A percentile compares a stretch with the other conserved stretches of the same genome.
These are phyloP conservation scores for Cordyceps fumosorosea DNA, from an alignment of 2,329 filamentous ascomycete species.

Conservation along the genomic window DNA sequence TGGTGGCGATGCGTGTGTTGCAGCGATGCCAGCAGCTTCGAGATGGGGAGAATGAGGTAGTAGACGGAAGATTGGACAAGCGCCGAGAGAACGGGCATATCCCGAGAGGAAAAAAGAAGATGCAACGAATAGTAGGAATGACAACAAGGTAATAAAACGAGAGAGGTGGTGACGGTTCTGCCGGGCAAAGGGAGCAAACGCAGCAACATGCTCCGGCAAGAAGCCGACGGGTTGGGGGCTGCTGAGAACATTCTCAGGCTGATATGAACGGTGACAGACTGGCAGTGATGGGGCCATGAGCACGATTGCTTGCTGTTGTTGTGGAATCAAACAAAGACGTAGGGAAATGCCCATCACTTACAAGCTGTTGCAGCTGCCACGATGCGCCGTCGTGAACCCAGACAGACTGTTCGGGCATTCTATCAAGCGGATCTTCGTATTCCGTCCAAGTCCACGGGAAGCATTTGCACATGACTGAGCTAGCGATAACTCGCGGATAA, in stretches of 20 bases:
- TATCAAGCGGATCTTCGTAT: slow-evolving; percentile 34
- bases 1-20: background rate
- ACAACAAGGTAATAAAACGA: background rate
- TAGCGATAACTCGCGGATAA: background rate
- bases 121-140: background rate
- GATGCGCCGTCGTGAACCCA: slow-evolving; percentile 33
- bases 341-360: slow-evolving; percentile 24
- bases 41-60: background rate
- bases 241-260: slow-evolving; percentile 2
- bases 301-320: background rate
- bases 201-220: background rate
- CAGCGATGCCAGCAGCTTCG: background rate
- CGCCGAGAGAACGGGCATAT: background rate
- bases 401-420: slow-evolving; percentile 32
- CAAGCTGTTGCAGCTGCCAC: slow-evolving; percentile 33
- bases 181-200: background rate
- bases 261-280: background rate
- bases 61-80: background rate
- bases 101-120: background rate
- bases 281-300: background rate
- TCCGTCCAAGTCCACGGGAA: slow-evolving; percentile 46
- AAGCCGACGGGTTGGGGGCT: background rate
- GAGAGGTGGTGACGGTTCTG: background rate
- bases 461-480: slow-evolving; percentile 43
- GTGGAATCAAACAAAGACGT: background rate